Evolutionary conservation across 345 rosid genomes (phyloP).

Genomic region (Arabidopsis suecica): DNA sequence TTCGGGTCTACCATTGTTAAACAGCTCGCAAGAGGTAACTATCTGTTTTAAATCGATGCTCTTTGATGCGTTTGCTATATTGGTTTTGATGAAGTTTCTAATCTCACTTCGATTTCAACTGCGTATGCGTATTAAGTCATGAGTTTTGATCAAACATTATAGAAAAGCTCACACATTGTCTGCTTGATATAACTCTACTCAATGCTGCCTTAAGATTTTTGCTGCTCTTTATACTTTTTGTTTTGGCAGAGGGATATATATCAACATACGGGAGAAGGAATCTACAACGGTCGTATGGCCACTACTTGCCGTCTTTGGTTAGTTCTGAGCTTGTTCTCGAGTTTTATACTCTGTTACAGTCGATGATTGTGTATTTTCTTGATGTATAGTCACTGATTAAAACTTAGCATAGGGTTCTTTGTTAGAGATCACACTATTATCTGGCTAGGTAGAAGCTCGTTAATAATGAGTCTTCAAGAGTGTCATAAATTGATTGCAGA

Average conservation of each 20-base stretch:
- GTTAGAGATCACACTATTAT: conserved; percentile 17
- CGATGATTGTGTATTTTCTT: neutral
- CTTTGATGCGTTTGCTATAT: neutral
- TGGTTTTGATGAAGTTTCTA: neutral
- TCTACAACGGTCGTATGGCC: conserved; percentile 38
- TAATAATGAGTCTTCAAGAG: neutral
- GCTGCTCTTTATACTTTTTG: conserved; percentile 24
- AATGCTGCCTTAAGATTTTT: conserved; percentile 17
- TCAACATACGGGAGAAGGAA: conserved; percentile 33
- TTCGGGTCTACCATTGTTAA: conserved; percentile 50
- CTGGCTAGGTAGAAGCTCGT: conserved; percentile 22
- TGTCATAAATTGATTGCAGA: conserved; percentile 1
- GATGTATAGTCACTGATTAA: neutral
- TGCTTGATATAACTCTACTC: conserved; percentile 13
- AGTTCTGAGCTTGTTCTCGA: conserved; percentile 40
- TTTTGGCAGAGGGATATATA: conserved; percentile 49
- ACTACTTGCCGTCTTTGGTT: conserved; percentile 52
- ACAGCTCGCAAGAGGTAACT: conserved; percentile 57
- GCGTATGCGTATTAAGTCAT: neutral
- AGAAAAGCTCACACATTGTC: conserved; percentile 15
- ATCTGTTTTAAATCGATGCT: neutral
- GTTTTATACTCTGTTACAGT: neutral
- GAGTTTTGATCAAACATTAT: neutral
- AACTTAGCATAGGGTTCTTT: conserved; percentile 9
- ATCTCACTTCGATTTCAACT: conserved; percentile 2